Evolutionary conservation across 164 flowering plant genomes (phyloP), one percentile per base, ranked within the genome.

Genomic region (Pachysandra terminalis): DNA sequence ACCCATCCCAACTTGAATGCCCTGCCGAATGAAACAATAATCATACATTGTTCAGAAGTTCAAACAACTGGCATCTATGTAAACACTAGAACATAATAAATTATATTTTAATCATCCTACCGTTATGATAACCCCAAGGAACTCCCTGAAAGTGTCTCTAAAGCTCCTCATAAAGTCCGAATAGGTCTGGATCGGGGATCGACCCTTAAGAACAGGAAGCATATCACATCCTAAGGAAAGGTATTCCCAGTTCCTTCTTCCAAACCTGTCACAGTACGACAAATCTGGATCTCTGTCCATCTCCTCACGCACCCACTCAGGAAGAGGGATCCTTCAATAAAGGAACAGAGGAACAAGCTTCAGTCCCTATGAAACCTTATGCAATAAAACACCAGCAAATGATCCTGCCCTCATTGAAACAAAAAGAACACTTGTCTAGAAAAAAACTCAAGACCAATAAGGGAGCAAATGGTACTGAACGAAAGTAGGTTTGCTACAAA

Each of bases 1-100:
- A 63, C 94, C 97, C 85, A 91, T 82, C 25, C 97, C 90, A 41
- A 91, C 81, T 77, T 83, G 88, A 74, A 91, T 70, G 17, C 81
- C 92, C 92, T 89, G 75, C 60, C 75, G 67, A 71, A 71, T 9
- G n/a, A 24, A 63, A 59, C 32, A 57, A 19, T 15, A 28, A 54
- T 25, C 15, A 41, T 19, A 23, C 7, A 32, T 32, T 7, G n/a
- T n/a, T n/a, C n/a, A n/a, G 37, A 7, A 32, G 37, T 32, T 32
- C 37, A 32, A 32, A 3, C 3, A 3, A 32, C 7, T 32, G 37
- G 37, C 37, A 32, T 32, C 37, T 32, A 32, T 32, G 7, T 32
- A 32, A 32, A 32, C 7, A 3, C 54, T 26, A 58, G 37, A 64
- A 45, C 22, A 28, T 40, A 9, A 45, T 1, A 8, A 59, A 26